Evolutionary conservation across 192 early-diverging fungal species (phyloP).

Genomic region (Chytriomyces confervae): DNA sequence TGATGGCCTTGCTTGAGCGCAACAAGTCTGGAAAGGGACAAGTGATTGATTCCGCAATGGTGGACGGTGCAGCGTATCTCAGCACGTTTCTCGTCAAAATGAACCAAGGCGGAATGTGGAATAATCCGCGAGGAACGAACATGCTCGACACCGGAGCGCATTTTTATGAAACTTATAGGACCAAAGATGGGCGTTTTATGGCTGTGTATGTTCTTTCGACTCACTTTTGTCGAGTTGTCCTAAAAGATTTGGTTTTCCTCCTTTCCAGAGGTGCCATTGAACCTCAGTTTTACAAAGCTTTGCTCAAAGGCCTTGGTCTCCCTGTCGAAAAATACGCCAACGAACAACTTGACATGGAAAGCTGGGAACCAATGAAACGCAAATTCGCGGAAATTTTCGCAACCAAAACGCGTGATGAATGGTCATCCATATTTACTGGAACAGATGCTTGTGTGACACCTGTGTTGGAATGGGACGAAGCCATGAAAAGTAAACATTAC

Average conservation of each 20-base stretch:
- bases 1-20: slow-evolving; percentile 68
- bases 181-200: slow-evolving; percentile 69
- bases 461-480: slow-evolving; percentile 55
- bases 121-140: slow-evolving; percentile 60
- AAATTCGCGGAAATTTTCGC: slow-evolving; percentile 55
- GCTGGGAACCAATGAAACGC: slow-evolving; percentile 60
- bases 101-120: slow-evolving; percentile 58
- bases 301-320: slow-evolving; percentile 53
- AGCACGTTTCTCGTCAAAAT: slow-evolving; percentile 68
- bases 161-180: slow-evolving; percentile 72
- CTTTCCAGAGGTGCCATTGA: slow-evolving; percentile 64
- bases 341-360: slow-evolving; percentile 53
- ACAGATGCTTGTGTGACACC: slow-evolving; percentile 73
- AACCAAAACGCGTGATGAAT: slow-evolving; percentile 68
- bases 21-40: slow-evolving; percentile 65
- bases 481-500: slow-evolving; percentile 1
- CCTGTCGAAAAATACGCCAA: slow-evolving; percentile 27
- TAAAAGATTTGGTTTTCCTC: slow-evolving; percentile 3
- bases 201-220: slow-evolving; percentile 52
- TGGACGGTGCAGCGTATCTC: slow-evolving; percentile 63
- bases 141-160: slow-evolving; percentile 71
- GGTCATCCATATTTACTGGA: slow-evolving; percentile 61
- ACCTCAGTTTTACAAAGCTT: slow-evolving; percentile 64
- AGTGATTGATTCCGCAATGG: slow-evolving; percentile 67
- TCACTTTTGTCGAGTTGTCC: background rate